phyloP scores from a whole-genome alignment of 2,329 filamentous ascomycete genomes.

The Colletotrichum sp. region DNA sequence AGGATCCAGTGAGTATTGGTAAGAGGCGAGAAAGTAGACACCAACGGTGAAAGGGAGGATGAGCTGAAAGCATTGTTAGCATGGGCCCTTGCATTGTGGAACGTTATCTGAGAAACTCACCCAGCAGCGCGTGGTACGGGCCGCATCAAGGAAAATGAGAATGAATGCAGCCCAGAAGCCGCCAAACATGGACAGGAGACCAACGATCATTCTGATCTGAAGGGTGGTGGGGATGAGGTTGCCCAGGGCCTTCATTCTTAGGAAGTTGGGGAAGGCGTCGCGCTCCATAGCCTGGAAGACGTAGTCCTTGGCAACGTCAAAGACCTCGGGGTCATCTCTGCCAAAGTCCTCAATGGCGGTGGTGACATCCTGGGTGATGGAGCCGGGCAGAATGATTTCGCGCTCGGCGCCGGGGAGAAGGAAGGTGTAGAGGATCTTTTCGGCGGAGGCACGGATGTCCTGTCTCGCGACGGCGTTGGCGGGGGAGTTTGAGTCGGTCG shows the following conservation, averaged over 20 bases:
- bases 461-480: constrained; percentile 84
- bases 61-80: constrained; percentile 39
- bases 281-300: constrained; percentile 99
- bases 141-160: constrained; percentile 87
- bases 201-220: constrained; percentile 83
- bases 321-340: constrained; percentile 95
- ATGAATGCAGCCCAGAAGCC: constrained; percentile 95
- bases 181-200: constrained; percentile 85
- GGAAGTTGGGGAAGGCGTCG: constrained; percentile 97
- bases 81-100: background rate
- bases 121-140: constrained; percentile 79
- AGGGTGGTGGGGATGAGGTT: constrained; percentile 93
- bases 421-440: constrained; percentile 99
- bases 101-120: constrained; percentile 56
- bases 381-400: constrained; percentile 90
- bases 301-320: constrained; percentile 97
- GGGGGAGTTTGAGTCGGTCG: constrained; percentile 81
- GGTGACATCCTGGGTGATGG: constrained; percentile 86
- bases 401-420: constrained; percentile 93
- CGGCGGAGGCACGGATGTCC: constrained; percentile 90
- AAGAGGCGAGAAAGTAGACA: constrained; percentile 86
- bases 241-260: constrained; percentile 92
- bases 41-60: constrained; percentile 93
- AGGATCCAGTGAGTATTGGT: constrained; percentile 95
- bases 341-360: constrained; percentile 88